Percentiles rank a stretch among this genome's conserved stretches.
Evolutionary conservation across 768 basidiomycete species (phyloP).

Genomic region (Krasilnikovozyma curviuscula): DNA sequence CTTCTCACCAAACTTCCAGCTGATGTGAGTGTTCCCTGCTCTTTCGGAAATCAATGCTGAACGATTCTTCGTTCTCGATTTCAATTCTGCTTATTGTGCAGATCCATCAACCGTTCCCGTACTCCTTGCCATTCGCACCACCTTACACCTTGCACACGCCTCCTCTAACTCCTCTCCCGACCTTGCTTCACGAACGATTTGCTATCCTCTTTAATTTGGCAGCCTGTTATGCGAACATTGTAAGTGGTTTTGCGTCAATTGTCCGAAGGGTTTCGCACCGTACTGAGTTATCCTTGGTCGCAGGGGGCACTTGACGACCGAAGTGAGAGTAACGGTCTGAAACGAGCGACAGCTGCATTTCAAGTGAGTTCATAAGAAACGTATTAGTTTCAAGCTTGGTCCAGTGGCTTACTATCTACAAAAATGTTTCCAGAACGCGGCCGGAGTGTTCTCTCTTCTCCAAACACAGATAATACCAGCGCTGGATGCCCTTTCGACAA

Average conservation of each 20-base stretch:
- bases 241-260: no score
- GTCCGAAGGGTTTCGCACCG: conserved; percentile 43
- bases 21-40: conserved; percentile 37
- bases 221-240: conserved; percentile 66
- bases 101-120: conserved; percentile 23
- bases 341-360: conserved; percentile 49
- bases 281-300: not conserved
- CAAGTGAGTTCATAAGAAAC: conserved; percentile 34
- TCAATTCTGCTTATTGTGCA: conserved; percentile 6
- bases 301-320: conserved; percentile 17
- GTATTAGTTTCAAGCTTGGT: not conserved
- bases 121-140: conserved; percentile 34
- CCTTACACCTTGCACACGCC: conserved; percentile 25
- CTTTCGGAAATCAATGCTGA: not conserved
- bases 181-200: conserved; percentile 64
- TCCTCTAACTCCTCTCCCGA: conserved; percentile 45
- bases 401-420: not conserved
- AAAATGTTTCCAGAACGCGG: conserved; percentile 42
- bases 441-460: conserved; percentile 22
- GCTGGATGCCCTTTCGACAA: conserved; percentile 15
- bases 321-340: conserved; percentile 50
- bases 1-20: conserved; percentile 65
- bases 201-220: conserved; percentile 68
- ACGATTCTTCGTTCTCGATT: not conserved
- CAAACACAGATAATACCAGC: conserved; percentile 19